Percentiles rank a stretch among this genome's conserved stretches.
These are phyloP conservation scores for Yamadazyma aaseri DNA, from an alignment of 1,139 yeast genomes.

Conservation along the genomic window DNA sequence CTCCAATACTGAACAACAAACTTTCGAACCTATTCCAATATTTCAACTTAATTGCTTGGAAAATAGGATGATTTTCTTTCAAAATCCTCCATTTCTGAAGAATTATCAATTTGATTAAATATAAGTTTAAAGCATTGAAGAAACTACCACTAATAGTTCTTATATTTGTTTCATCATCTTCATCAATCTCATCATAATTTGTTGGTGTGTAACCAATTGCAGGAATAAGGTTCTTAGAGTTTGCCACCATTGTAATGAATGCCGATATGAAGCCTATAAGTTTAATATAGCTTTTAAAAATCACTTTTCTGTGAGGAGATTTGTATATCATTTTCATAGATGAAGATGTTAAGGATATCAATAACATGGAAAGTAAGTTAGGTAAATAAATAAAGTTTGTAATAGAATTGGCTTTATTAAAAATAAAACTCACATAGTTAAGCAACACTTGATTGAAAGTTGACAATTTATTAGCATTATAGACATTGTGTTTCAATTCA, in stretches of 20 bases:
- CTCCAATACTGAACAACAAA: slow-evolving; percentile 35
- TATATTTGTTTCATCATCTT: slow-evolving; percentile 19
- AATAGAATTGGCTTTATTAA: slow-evolving; percentile 30
- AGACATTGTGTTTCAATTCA: slow-evolving; percentile 24
- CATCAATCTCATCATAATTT: slow-evolving; percentile 14
- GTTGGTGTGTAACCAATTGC: slow-evolving; percentile 21
- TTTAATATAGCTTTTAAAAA: slow-evolving; percentile 37
- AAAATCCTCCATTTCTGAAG: slow-evolving; percentile 45
- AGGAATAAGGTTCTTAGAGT: slow-evolving; percentile 27
- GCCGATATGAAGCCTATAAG: slow-evolving; percentile 37
- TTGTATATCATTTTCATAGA: slow-evolving; percentile 20
- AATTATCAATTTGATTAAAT: slow-evolving; percentile 34
- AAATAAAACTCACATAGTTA: slow-evolving; percentile 22
- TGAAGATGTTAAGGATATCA: slow-evolving; percentile 37
- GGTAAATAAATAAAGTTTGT: slow-evolving; percentile 40
- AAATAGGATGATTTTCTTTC: slow-evolving; percentile 40
- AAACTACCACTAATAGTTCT: slow-evolving; percentile 27
- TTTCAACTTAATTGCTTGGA: slow-evolving; percentile 22
- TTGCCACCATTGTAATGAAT: slow-evolving; percentile 26
- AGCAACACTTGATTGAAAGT: slow-evolving; percentile 14
- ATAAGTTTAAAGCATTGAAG: slow-evolving; percentile 31
- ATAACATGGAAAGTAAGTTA: slow-evolving; percentile 34
- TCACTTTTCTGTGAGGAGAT: slow-evolving; percentile 23
- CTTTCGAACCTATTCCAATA: slow-evolving; percentile 40
- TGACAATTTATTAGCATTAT: slow-evolving; percentile 12